phyloP scores from a whole-genome alignment of 352 stramenopile genomes.

The Pythium phragmitis region DNA sequence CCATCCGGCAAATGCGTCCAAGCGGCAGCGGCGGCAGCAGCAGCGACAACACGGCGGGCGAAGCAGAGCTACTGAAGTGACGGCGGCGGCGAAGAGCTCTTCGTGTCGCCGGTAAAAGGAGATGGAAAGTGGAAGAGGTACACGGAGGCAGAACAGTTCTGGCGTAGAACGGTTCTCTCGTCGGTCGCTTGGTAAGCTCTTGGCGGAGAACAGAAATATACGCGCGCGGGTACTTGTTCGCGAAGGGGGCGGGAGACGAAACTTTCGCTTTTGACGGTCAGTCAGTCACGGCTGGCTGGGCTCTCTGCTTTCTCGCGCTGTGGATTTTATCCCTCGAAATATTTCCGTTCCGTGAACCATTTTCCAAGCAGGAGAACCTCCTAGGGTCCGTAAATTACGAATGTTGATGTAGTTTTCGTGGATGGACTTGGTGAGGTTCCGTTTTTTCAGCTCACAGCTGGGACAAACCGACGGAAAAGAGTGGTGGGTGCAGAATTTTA shows the following conservation, averaged over 20 bases:
- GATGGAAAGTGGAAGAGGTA: background rate
- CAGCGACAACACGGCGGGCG: slow-evolving; percentile 1
- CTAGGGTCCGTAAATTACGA: background rate
- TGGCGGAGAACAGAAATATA: slow-evolving; percentile 10
- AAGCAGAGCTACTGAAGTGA: background rate
- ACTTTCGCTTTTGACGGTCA: slow-evolving; percentile 2
- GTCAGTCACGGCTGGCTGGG: slow-evolving; percentile 9
- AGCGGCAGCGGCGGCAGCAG: slow-evolving; percentile 9
- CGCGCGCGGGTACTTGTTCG: background rate
- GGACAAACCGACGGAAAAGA: slow-evolving; percentile 1
- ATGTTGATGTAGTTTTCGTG: background rate
- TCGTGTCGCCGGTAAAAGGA: background rate
- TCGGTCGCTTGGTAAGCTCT: background rate
- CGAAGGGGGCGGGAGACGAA: background rate
- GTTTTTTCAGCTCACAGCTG: slow-evolving; percentile 6
- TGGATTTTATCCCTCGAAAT: background rate
- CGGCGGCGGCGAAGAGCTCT: background rate
- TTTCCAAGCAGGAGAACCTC: background rate
- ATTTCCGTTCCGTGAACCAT: background rate
- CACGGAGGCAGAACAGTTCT: background rate
- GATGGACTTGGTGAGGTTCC: background rate
- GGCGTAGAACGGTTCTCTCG: slow-evolving; percentile 4
- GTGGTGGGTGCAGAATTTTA: slow-evolving; percentile 1
- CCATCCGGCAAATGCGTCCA: slow-evolving; percentile 36
- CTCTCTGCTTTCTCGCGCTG: slow-evolving; percentile 9